These are phyloP conservation scores for Amniculicola lignicola DNA, from an alignment of 495 filamentous ascomycete genomes.

Conservation along the genomic window DNA sequence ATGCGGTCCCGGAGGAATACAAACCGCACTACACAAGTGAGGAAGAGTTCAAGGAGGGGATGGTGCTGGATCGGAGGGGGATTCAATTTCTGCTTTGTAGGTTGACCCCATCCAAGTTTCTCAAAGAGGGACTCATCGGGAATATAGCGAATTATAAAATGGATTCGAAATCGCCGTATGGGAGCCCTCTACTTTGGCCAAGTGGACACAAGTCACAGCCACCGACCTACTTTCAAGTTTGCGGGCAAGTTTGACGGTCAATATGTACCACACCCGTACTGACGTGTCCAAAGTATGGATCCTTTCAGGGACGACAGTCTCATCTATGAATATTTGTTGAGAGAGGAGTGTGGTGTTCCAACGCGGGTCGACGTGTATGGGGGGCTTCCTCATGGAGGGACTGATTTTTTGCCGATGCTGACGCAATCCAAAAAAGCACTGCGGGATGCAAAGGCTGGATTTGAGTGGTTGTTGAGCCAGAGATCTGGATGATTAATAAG, in stretches of 20 bases:
- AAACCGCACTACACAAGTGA: conserved; percentile 20
- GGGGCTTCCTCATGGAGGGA: conserved; percentile 23
- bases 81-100: conserved; percentile 2
- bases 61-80: conserved; percentile 6
- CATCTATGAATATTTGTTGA: conserved; percentile 33
- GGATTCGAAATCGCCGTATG: conserved; percentile 1
- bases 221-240: conserved; percentile 40
- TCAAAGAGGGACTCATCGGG: background rate
- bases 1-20: conserved; percentile 20
- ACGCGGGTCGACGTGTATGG: conserved; percentile 25
- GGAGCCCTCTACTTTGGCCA: conserved; percentile 18
- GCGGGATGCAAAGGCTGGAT: conserved; percentile 5
- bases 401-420: conserved; percentile 14
- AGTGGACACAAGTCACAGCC: conserved; percentile 35
- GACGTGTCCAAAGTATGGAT: conserved; percentile 35
- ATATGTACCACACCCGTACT: background rate
- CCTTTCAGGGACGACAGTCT: conserved; percentile 40
- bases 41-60: conserved; percentile 8
- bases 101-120: background rate
- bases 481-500: background rate
- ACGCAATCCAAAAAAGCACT: conserved; percentile 4
- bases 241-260: background rate
- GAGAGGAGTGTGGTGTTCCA: conserved; percentile 23
- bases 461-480: conserved; percentile 18
- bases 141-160: conserved; percentile 14